These are phyloP conservation scores for Haematococcus sp. DNA, from an alignment of 139 green algal genomes.

Conservation along the genomic window DNA sequence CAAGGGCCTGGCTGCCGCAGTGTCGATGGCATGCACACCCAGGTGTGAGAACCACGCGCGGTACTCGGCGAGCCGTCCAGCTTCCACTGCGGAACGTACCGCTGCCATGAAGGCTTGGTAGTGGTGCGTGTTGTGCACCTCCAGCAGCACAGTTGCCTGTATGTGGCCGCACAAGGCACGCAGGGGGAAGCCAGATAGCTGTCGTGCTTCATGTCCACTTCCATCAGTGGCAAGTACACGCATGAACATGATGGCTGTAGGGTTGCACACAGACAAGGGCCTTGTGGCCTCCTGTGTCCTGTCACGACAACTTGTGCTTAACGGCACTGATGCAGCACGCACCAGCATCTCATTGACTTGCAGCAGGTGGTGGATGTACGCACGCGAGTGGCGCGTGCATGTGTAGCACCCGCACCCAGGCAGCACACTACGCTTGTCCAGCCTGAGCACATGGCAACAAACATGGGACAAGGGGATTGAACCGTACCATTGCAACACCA, in stretches of 20 bases:
- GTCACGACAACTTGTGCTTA: neutral
- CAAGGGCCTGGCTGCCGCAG: too few species aligned
- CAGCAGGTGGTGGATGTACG: slow-evolving; percentile 79
- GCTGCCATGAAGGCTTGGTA: slow-evolving; percentile 54
- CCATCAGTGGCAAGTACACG: neutral
- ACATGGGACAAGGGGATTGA: neutral
- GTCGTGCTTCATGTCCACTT: too few species aligned
- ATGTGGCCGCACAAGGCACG: too few species aligned
- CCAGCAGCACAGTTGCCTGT: slow-evolving; percentile 45
- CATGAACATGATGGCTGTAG: too few species aligned
- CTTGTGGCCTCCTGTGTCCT: neutral
- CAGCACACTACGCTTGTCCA: slow-evolving; percentile 56
- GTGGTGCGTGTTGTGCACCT: slow-evolving; percentile 74
- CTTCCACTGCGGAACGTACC: slow-evolving; percentile 38
- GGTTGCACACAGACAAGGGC: too few species aligned
- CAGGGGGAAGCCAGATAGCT: too few species aligned
- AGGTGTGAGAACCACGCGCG: slow-evolving; percentile 29
- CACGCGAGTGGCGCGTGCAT: slow-evolving; percentile 59
- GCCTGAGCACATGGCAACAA: slow-evolving; percentile 16
- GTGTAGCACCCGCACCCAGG: slow-evolving; percentile 65
- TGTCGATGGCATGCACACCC: neutral
- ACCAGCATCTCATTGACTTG: slow-evolving; percentile 71
- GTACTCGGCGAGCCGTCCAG: slow-evolving; percentile 41
- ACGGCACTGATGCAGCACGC: neutral
- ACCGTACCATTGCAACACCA: too few species aligned